Base-by-base conservation (phyloP, 1,284 basidiomycete species). In the Austroboletus olivaceoglutinosus region DNA sequence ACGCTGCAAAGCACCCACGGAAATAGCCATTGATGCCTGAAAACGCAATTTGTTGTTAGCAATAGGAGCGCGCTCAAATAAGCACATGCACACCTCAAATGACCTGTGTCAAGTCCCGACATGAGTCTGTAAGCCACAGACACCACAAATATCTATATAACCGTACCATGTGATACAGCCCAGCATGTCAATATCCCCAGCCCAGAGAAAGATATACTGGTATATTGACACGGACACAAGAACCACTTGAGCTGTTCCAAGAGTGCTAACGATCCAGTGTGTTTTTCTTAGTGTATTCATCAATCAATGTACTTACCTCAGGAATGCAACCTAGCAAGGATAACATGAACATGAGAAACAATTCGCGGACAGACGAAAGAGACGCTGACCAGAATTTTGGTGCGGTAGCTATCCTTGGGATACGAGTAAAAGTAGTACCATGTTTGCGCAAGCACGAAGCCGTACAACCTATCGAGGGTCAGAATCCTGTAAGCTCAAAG, bases 141-240 rank as follows among this genome's bases (percentile, higher is more conserved):
- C n/a, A n/a, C n/a, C n/a, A n/a, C n/a, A n/a, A n/a, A n/a, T n/a
- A n/a, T n/a, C n/a, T n/a, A n/a, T n/a, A n/a, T n/a, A n/a, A n/a
- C n/a, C n/a, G n/a, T n/a, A n/a, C n/a, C n/a, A n/a, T n/a, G 64
- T 69, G 45, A 69, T 61, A 57, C 61, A 52, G 23, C 52, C 49
- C 0, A 55, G 53, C 61, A 64, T 59, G 47, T 36, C 42, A 12
- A 43, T 38, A 33, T 69, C 48, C 2, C 63, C 65, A 11, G 59
- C 58, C 61, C 67, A 69, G 13, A 62, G 29, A 39, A 67, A 60
- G 1, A 68, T 69, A 41, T 67, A 67, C 19, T 70, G 65, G 23
- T 70, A 67, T 64, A 67, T 58, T 31, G 64, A 70, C 1, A 49
- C 57, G 15, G 58, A 57, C 8, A 67, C 66, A 36, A 67, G 64